phyloP scores from a whole-genome alignment of 345 rosid genomes.

The Eucalyptus curtisii region DNA sequence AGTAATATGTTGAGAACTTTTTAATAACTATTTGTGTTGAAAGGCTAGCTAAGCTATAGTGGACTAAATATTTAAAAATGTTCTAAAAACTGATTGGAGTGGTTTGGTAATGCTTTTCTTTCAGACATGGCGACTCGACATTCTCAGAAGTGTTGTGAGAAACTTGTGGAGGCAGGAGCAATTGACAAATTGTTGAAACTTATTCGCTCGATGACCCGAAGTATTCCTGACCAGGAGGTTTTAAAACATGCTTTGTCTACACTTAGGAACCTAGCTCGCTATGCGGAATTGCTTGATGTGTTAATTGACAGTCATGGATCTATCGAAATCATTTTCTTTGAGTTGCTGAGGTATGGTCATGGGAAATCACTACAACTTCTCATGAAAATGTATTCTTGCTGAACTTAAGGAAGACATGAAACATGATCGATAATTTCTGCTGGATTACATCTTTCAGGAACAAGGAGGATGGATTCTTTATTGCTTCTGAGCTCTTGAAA shows the following conservation, averaged over 20 bases:
- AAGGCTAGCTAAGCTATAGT: background rate
- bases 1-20: background rate
- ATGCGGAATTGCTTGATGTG: constrained; percentile 49
- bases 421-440: background rate
- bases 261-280: constrained; percentile 57
- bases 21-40: background rate
- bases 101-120: background rate
- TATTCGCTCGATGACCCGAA: constrained; percentile 63
- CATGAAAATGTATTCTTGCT: background rate
- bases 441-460: constrained; percentile 36
- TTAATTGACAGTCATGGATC: constrained; percentile 44
- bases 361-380: background rate
- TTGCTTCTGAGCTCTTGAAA: constrained; percentile 57
- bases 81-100: background rate
- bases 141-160: constrained; percentile 79
- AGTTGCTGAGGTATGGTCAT: constrained; percentile 48
- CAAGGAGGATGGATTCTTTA: constrained; percentile 81
- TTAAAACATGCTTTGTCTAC: constrained; percentile 74
- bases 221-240: constrained; percentile 89
- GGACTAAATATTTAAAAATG: background rate
- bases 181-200: constrained; percentile 43
- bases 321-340: constrained; percentile 49
- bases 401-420: background rate
- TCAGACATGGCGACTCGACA: constrained; percentile 64
- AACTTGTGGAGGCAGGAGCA: constrained; percentile 88